Conservation (phyloP, 441 rosid genomes). For the Brassica hybrid region DNA sequence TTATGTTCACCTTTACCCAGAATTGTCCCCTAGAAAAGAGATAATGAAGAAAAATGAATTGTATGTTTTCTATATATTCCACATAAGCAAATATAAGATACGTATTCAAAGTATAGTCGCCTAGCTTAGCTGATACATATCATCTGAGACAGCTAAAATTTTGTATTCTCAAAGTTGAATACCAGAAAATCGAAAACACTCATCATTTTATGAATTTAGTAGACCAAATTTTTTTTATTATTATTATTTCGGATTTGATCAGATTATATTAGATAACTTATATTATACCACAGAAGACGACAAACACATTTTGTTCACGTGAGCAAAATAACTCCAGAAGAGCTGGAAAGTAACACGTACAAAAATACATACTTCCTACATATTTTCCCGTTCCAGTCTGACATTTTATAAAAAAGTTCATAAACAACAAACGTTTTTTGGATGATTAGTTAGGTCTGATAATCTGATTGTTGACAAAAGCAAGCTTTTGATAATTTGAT, state of each 20-base stretch:
- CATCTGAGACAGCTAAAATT: not conserved
- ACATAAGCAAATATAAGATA: conserved; percentile 5
- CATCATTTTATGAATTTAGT: conserved; percentile 10
- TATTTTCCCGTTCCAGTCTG: not conserved
- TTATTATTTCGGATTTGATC: conserved; percentile 10
- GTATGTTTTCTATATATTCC: conserved; percentile 22
- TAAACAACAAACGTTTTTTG: not conserved
- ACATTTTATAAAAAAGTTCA: not conserved
- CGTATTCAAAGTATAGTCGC: not conserved
- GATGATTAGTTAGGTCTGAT: not conserved
- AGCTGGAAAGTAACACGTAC: conserved; percentile 33
- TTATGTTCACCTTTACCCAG: conserved; percentile 1
- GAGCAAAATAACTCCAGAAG: conserved; percentile 36
- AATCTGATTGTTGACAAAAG: not conserved
- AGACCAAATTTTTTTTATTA: not conserved
- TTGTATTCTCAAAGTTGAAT: not conserved
- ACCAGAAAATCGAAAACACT: not conserved
- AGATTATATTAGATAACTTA: not conserved
- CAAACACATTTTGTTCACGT: conserved; percentile 34
- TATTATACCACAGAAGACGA: conserved; percentile 30
- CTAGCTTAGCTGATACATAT: not conserved
- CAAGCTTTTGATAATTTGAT: not conserved
- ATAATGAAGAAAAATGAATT: conserved; percentile 25
- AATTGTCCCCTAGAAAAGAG: conserved; percentile 4
- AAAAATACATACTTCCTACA: not conserved